These are phyloP conservation scores for Metschnikowia lachancei DNA, from an alignment of 805 yeast genomes.

Conservation along the genomic window DNA sequence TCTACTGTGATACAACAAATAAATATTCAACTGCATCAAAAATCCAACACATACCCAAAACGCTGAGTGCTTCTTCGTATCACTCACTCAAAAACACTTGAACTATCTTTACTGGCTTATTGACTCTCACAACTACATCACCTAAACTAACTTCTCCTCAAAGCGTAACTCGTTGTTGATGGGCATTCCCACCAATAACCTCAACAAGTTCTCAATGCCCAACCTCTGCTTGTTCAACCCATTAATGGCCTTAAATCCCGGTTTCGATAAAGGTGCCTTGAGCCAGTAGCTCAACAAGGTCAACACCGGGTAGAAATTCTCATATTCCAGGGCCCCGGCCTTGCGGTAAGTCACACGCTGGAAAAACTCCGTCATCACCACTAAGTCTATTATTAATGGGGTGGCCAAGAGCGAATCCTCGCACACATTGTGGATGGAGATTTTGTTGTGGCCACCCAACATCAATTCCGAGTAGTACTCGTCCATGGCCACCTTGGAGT, in stretches of 20 bases:
- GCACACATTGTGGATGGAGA: constrained; percentile 91
- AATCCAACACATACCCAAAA: no score
- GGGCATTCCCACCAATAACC: constrained; percentile 87
- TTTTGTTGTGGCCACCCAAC: constrained; percentile 96
- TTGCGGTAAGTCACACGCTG: constrained; percentile 80
- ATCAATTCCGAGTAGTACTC: constrained; percentile 94
- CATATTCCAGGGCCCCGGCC: constrained; percentile 48
- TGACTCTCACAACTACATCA: no score
- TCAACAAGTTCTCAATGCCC: constrained; percentile 86
- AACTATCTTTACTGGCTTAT: no score
- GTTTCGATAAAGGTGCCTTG: constrained; percentile 92
- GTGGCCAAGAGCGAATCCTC: constrained; percentile 95
- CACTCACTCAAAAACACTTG: not conserved
- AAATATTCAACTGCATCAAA: no score
- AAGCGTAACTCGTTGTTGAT: constrained; percentile 88
- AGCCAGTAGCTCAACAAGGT: constrained; percentile 91
- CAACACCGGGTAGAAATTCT: constrained; percentile 77
- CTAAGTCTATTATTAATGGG: constrained; percentile 88
- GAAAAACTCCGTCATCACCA: constrained; percentile 85
- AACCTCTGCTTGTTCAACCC: constrained; percentile 93
- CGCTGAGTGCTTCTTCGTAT: not conserved
- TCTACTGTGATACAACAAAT: no score
- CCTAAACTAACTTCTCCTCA: constrained; percentile 72
- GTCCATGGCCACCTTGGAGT: constrained; percentile 97
- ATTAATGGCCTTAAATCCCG: constrained; percentile 85